Percentiles rank a stretch among this genome's conserved stretches.
These are phyloP conservation scores for Aphanomyces invadans DNA, from an alignment of 352 stramenopile genomes.

Conservation along the genomic window DNA sequence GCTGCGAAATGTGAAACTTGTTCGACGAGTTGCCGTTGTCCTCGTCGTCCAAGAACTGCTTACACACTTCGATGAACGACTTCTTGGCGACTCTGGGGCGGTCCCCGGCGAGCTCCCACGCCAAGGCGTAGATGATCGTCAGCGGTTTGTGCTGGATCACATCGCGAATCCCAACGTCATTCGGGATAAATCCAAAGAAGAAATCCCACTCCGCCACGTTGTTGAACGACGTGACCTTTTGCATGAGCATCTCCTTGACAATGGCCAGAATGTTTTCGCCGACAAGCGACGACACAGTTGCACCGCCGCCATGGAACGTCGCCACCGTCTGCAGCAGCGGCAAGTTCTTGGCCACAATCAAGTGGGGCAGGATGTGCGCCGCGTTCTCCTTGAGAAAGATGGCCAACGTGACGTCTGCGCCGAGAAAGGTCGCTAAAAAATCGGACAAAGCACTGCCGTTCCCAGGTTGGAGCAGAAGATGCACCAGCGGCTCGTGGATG, in stretches of 20 bases:
- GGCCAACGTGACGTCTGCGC: slow-evolving; percentile 32
- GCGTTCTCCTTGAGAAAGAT: slow-evolving; percentile 44
- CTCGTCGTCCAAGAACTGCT: slow-evolving; percentile 35
- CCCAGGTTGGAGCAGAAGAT: slow-evolving; percentile 39
- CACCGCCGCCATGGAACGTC: slow-evolving; percentile 29
- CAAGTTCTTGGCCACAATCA: slow-evolving; percentile 52
- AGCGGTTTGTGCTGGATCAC: slow-evolving; percentile 45
- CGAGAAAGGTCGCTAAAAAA: slow-evolving; percentile 57
- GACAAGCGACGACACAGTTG: slow-evolving; percentile 6
- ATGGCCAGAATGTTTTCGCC: slow-evolving; percentile 27
- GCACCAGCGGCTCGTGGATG: slow-evolving; percentile 48
- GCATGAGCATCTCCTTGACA: slow-evolving; percentile 40
- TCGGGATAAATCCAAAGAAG: slow-evolving; percentile 53
- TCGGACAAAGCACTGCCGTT: slow-evolving; percentile 27
- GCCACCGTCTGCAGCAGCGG: slow-evolving; percentile 42
- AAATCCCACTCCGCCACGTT: slow-evolving; percentile 67
- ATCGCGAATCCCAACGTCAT: slow-evolving; percentile 52
- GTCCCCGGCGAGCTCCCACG: slow-evolving; percentile 55
- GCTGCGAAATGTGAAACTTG: slow-evolving; percentile 50
- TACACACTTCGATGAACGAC: slow-evolving; percentile 47
- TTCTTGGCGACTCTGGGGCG: slow-evolving; percentile 43
- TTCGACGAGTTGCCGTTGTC: slow-evolving; percentile 1
- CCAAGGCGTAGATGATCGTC: slow-evolving; percentile 50
- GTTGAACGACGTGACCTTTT: slow-evolving; percentile 33
- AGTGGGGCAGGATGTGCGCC: slow-evolving; percentile 48